Evolutionary conservation across 495 filamentous ascomycete genomes (phyloP), one percentile per base, ranked within the genome.

Genomic region (Elaphomyces granulatus): DNA sequence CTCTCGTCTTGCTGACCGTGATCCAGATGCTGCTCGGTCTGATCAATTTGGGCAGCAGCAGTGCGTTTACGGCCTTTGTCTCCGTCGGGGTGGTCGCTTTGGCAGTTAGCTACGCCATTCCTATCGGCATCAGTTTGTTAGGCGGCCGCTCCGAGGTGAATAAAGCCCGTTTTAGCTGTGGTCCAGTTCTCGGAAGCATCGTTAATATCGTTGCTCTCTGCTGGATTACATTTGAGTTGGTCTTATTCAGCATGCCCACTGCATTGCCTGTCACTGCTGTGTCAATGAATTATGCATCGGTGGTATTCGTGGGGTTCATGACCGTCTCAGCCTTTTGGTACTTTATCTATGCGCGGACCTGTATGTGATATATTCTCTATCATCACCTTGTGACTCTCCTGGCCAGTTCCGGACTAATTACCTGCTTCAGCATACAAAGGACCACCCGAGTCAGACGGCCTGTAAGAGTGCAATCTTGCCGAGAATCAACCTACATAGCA

Each of bases 11-110:
- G 6, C 20, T 60, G 0, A 67, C 61, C 0, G 18, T 53, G 0
- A 50, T 66, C 32, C 67, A 74, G 12, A 61, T 68, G 40, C 44
- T 66, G 2, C 55, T 80, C 1, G 72, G 72, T 0, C 53, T 79
- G n/a, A 79, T 80, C 50, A 77, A 76, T 43, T 66, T 81, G n/a
- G 74, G 74, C 15, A 72, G 66, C 14, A 49, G 58, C 4, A 66
- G 64, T 7, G 75, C 75, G 4, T 75, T 80, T 55, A 77, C 71
- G 35, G 74, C 72, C 8, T 80, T 81, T 46, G 72, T 70, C 14
- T 75, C 73, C 7, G 72, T 78, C 2, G 75, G 72, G 9, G 72
- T 78, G 34, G 76, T 79, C 26, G 67, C 61, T 8, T 54, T 79
- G 36, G 74, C 73, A 0, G 55, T 68, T 19, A 66, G 70, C 15